Evolutionary conservation across 1,284 basidiomycete genomes (phyloP), one percentile per base, ranked within the genome.

Genomic region (Leccinum cinnamomeum): DNA sequence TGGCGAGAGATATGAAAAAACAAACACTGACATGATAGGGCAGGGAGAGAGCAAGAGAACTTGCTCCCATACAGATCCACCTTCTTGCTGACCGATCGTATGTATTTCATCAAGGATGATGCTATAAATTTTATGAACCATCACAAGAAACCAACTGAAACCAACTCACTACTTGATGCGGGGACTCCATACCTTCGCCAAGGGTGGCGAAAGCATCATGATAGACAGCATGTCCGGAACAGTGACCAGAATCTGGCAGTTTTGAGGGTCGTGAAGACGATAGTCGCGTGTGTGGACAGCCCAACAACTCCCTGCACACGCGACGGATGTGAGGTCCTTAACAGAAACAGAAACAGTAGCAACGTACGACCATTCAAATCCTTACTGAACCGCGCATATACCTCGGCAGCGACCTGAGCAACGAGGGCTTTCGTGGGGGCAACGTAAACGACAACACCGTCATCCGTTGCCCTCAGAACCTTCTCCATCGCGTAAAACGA

Each of bases 401-500:
- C 79, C 68, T 90, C 89, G 0, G 89, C 86, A 0, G 88, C 86
- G 56, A 89, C 84, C 67, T 88, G 86, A 54, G 79, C 80, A 58
- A 90, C 88, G 2, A 90, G 78, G 0, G 89, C 88, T 70, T 91
- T 90, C 2, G 89, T 89, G 0, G 88, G 88, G 0, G 89, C 88
- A 33, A 90, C 82, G 69, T 90, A 91, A n/a, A 91, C 83, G 37
- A 91, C 69, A 44, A 90, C 79, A 1, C 85, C 87, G 55, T 88
- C 81, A 67, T 90, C 84, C 0, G 85, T 84, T 35, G 78, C 77
- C 59, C 85, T 75, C 5, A 90, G 72, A 12, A 88, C 76, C 63
- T 83, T 82, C 72, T 90, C 88, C 88, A 90, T 90, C 0, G 88
- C 88, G 64, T 90, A 89, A 70, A 81, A 90, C 3, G 87, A 88